A percentile compares a stretch with the other conserved stretches of the same genome.
Evolutionary conservation across 129 eudicot species (phyloP).

Genomic region (Sambucus nigra): DNA sequence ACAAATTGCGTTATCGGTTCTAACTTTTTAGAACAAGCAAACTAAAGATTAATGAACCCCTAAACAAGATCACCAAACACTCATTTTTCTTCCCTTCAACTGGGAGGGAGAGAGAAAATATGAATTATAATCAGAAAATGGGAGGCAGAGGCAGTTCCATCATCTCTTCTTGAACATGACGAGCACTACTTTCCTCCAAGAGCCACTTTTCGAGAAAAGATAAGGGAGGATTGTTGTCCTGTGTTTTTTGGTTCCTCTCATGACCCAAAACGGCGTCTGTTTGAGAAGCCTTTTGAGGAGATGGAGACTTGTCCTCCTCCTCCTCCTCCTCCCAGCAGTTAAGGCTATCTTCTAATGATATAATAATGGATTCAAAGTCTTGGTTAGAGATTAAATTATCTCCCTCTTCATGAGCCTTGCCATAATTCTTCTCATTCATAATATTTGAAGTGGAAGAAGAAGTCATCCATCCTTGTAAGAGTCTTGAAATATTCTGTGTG

Average conservation of each 20-base stretch:
- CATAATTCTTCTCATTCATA: background rate
- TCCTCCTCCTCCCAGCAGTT: constrained; percentile 15
- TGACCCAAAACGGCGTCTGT: constrained; percentile 1
- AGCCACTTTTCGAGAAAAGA: constrained; percentile 78
- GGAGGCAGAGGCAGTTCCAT: constrained; percentile 16
- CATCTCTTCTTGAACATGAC: constrained; percentile 32
- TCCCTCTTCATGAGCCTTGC: constrained; percentile 11
- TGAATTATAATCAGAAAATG: constrained; percentile 3
- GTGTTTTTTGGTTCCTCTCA: constrained; percentile 23
- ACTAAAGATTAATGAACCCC: no score
- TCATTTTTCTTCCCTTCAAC: no score
- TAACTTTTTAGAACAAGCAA: no score
- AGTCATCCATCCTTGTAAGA: constrained; percentile 72
- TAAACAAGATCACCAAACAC: no score
- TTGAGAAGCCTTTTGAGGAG: no score
- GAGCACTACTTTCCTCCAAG: constrained; percentile 50
- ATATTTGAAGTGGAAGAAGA: constrained; percentile 17
- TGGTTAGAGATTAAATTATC: constrained; percentile 15
- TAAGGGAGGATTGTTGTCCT: constrained; percentile 37
- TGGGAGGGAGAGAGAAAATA: background rate
- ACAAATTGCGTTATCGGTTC: no score
- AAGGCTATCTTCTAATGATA: constrained; percentile 4
- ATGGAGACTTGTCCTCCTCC: constrained; percentile 9
- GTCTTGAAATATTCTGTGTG: constrained; percentile 66
- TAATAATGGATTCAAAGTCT: constrained; percentile 42